Evolutionary conservation across 2,329 filamentous ascomycete species (phyloP).

Genomic region (Leptographium radiaticola): DNA sequence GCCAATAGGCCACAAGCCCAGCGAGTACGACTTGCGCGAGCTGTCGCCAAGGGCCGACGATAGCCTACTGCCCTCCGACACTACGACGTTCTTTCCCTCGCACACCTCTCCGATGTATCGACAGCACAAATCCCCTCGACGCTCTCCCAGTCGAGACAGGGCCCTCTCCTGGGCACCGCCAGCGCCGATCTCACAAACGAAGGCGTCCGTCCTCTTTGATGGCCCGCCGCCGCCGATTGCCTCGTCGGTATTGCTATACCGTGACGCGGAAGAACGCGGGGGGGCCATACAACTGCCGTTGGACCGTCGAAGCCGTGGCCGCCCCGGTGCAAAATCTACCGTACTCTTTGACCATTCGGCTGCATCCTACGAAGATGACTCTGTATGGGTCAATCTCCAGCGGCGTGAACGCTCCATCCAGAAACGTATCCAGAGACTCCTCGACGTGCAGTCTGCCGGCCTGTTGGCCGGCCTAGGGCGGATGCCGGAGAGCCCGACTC

Average conservation of each 20-base stretch:
- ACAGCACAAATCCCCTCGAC: slow-evolving; percentile 1
- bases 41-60: slow-evolving; percentile 19
- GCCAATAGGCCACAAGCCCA: slow-evolving; percentile 16
- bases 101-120: slow-evolving; percentile 1
- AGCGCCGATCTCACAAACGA: slow-evolving; percentile 12
- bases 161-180: background rate
- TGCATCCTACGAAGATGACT: slow-evolving; percentile 23
- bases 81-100: slow-evolving; percentile 2
- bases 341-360: slow-evolving; percentile 23
- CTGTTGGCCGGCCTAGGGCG: slow-evolving; percentile 25
- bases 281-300: background rate
- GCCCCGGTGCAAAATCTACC: slow-evolving; percentile 18
- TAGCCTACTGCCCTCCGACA: slow-evolving; percentile 9
- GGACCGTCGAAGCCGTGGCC: background rate
- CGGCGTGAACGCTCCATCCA: slow-evolving; percentile 32
- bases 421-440: slow-evolving; percentile 31
- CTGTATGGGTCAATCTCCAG: slow-evolving; percentile 32
- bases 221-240: slow-evolving; percentile 40
- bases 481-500: slow-evolving; percentile 8
- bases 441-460: slow-evolving; percentile 35
- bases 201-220: slow-evolving; percentile 24
- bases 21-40: slow-evolving; percentile 21
- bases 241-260: slow-evolving; percentile 24
- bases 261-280: slow-evolving; percentile 17
- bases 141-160: slow-evolving; percentile 3